Base-by-base conservation (phyloP, 2,329 filamentous ascomycete species). In the Coniella vitis region DNA sequence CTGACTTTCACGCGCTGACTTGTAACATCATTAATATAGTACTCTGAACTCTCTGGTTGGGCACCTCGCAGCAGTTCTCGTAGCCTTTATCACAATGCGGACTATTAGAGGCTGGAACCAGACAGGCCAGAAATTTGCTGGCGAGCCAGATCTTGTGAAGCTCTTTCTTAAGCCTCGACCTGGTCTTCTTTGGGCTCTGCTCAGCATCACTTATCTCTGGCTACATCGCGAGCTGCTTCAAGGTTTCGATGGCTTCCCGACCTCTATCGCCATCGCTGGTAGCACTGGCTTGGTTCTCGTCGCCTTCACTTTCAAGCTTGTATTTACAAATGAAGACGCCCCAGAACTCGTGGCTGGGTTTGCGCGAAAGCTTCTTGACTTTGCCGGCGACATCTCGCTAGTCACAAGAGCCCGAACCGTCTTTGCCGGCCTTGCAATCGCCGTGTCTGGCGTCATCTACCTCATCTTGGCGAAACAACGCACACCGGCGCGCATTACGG, bases 51-150 rank as follows among this genome's bases (percentile, higher is more conserved):
- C 52, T 7, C 68, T 63, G 22, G 56, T 54, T 4, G 58, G 57
- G 9, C 60, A 61, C 1, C 37, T 63, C 0, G 42, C 61, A 4
- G 60, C 63, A 7, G 55, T 61, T 1, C 35, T 77, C 13, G 58
- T 75, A 29, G 70, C 86, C 0, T 71, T 91, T 7, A 59, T 74
- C 1, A 67, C 79, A 7, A 76, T 87, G 46, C 79, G 90, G 32
- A 58, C 95, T 2, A 70, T 82, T 34, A 74, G 88, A 38, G 78
- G 85, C 48, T 98, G 91, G 91, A 97, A 97, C 61, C 93, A 97
- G 65, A 97, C 93, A 0, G 93, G 93, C 4, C 91, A 97, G 62
- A 98, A 98, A 65, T 90, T 89, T 58, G 86, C 93, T 1, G 90
- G 90, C n/a, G 86, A 84, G 35, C 81, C 89, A 21, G 93, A 97